A percentile compares a stretch with the other conserved stretches of the same genome.
Conservation (phyloP, 768 basidiomycete species). For the Psilocybe subaeruginosa region DNA sequence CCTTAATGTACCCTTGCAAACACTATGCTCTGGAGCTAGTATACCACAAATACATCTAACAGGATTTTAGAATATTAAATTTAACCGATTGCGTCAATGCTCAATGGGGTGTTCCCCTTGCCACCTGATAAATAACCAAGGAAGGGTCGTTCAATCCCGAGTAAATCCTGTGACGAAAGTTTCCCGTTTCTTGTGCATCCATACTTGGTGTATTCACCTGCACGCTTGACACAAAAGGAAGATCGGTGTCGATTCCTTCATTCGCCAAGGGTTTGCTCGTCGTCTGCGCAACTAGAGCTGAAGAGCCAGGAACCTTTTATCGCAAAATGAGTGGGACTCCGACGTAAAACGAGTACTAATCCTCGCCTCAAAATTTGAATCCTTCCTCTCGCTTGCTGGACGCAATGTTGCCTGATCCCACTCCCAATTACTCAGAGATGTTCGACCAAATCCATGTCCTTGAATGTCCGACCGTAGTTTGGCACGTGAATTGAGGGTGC, state of each 20-base stretch:
- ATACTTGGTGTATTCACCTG: slow-evolving; percentile 16
- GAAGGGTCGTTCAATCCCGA: slow-evolving; percentile 6
- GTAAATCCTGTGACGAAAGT: slow-evolving; percentile 17
- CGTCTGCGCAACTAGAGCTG: background rate
- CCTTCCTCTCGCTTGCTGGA: slow-evolving; percentile 2
- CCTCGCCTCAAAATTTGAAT: slow-evolving; percentile 5
- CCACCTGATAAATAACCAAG: background rate
- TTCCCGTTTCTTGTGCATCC: slow-evolving; percentile 21
- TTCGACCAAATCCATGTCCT: slow-evolving; percentile 43
- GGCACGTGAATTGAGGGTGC: slow-evolving; percentile 38
- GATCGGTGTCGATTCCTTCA: background rate
- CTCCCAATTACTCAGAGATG: slow-evolving; percentile 39
- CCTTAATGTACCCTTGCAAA: background rate
- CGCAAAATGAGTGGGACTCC: background rate
- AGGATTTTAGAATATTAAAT: background rate
- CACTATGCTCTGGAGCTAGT: background rate
- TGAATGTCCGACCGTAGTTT: slow-evolving; percentile 39
- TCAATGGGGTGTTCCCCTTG: background rate
- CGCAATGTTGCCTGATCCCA: slow-evolving; percentile 18
- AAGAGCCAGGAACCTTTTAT: background rate
- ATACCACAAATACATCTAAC: background rate
- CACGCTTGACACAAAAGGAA: slow-evolving; percentile 13
- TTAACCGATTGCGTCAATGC: background rate
- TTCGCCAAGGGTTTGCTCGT: background rate
- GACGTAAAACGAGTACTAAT: background rate